phyloP scores from a whole-genome alignment of 2,329 filamentous ascomycete genomes.

The Fusarium concolor region DNA sequence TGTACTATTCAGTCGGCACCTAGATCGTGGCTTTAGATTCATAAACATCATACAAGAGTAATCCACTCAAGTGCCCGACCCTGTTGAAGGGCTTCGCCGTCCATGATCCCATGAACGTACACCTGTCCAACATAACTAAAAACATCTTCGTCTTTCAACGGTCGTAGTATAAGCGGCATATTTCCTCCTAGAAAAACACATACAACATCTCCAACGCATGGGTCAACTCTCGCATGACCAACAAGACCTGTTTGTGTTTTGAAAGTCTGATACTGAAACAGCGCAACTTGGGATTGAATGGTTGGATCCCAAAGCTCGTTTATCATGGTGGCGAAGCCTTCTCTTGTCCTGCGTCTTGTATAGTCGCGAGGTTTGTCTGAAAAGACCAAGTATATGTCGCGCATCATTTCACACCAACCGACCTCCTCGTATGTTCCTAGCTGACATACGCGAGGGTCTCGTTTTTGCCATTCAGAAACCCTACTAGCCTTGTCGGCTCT shows the following conservation, averaged over 20 bases:
- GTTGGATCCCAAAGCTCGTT: not conserved
- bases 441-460: not conserved
- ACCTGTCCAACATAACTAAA: not conserved
- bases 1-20: accelerated
- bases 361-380: not conserved
- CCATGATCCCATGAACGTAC: not conserved
- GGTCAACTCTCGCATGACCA: not conserved
- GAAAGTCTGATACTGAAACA: not conserved
- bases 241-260: not conserved
- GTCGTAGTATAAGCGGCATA: not conserved
- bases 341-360: not conserved
- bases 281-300: not conserved
- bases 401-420: not conserved
- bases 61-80: not conserved
- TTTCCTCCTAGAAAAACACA: not conserved
- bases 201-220: not conserved
- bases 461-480: not conserved
- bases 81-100: conserved; percentile 4
- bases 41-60: conserved; percentile 37
- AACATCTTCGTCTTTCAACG: not conserved
- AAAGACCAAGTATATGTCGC: not conserved
- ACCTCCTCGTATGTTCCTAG: not conserved
- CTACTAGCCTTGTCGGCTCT: not conserved
- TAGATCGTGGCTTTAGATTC: not conserved
- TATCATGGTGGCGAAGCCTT: not conserved